These are phyloP conservation scores for Pleurozium schreberi DNA, from an alignment of 225 moss, liverwort and hornwort species.

Conservation along the genomic window DNA sequence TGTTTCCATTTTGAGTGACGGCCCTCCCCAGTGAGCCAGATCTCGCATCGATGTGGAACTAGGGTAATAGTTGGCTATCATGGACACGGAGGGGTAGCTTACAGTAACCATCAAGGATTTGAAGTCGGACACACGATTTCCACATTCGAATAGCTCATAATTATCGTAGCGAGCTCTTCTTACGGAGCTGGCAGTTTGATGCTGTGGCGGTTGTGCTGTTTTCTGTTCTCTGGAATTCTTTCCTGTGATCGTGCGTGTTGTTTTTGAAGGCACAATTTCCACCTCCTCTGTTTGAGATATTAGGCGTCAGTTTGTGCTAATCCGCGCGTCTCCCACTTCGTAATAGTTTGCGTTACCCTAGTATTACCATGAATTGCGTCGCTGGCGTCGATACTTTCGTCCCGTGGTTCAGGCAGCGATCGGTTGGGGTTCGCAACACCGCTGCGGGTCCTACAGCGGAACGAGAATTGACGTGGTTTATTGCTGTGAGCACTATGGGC, in stretches of 20 bases:
- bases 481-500: background rate
- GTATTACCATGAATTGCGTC: background rate
- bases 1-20: background rate
- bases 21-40: background rate
- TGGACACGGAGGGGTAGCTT: too few species aligned
- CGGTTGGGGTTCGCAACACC: background rate
- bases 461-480: too few species aligned
- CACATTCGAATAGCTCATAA: too few species aligned
- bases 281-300: too few species aligned
- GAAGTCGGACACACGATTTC: accelerated
- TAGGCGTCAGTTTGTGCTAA: background rate
- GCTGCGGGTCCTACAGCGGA: background rate
- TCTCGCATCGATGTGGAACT: too few species aligned
- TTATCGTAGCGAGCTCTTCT: too few species aligned
- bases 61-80: too few species aligned
- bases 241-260: background rate
- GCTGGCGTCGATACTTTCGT: background rate
- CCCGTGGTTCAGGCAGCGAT: background rate
- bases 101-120: background rate
- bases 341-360: too few species aligned
- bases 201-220: background rate
- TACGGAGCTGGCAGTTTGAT: background rate
- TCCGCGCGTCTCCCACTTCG: background rate
- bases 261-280: too few species aligned
- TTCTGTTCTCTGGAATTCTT: background rate